Evolutionary conservation across 2,329 filamentous ascomycete genomes (phyloP), one percentile per base, ranked within the genome.

Genomic region (Lachnellula occidentalis): DNA sequence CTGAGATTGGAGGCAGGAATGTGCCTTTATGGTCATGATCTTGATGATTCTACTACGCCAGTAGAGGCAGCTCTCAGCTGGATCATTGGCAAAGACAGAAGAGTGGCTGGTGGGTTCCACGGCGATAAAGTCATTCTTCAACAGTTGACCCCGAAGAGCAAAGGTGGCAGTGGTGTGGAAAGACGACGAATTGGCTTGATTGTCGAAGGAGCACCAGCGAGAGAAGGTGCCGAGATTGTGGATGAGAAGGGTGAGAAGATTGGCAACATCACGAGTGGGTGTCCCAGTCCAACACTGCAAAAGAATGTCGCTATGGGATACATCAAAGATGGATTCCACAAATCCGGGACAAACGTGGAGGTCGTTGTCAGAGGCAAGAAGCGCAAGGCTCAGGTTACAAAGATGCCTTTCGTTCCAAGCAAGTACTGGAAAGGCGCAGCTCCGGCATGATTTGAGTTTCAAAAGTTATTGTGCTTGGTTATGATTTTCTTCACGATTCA

Each of bases 11-110:
- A 99, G 75, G 94, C 94, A 0, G 94, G 94, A 58, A 95, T 99
- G 92, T 99, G 94, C 72, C 80, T 99, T n/a, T 99, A 99, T 74
- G 94, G 94, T n/a, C 90, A 97, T 74, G 94, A 99, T 71, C 81
- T 99, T 37, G 85, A 95, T 70, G 92, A 96, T 55, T 76, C 76
- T 0, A 87, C 81, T 11, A 88, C 86, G 1, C 86, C 86, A 1
- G 83, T 87, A 4, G 81, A 84, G 67, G 86, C 80, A 1, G 78
- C 76, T 1, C 73, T 90, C 0, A 77, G 77, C 57, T 99, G 94
- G 92, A 82, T 96, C 67, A 85, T 99, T 57, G 86, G 88, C 60
- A 91, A 90, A 68, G 82, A 86, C 53, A 83, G 92, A 17, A 86
- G 86, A 51, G 62, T 73, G 39, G 68, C 74, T 4, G 85, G 86